These are phyloP conservation scores for Trematosphaeria pertusa DNA, from an alignment of 2,329 filamentous ascomycete genomes.

Conservation along the genomic window DNA sequence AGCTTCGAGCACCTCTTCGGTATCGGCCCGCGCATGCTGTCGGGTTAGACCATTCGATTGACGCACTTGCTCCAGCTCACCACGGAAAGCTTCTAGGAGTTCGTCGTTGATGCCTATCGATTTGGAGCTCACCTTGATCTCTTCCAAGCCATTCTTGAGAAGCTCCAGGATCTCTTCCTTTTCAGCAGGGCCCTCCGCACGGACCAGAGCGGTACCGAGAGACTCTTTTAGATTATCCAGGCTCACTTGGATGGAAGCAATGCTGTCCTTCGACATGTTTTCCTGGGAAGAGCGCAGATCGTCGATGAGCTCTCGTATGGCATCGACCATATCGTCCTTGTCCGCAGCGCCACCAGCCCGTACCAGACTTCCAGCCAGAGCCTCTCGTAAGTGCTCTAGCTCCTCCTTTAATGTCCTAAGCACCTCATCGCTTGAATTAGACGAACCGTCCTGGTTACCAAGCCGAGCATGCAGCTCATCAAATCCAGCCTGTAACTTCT, in stretches of 20 bases:
- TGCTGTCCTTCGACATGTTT: conserved; percentile 49
- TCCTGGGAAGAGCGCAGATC: conserved; percentile 52
- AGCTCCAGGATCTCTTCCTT: conserved; percentile 53
- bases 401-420: conserved; percentile 63
- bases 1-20: conserved; percentile 58
- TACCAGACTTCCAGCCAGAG: conserved; percentile 60
- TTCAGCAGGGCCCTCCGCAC: conserved; percentile 38
- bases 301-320: conserved; percentile 61
- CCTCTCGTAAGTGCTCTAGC: conserved; percentile 67
- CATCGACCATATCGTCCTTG: conserved; percentile 74
- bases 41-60: conserved; percentile 50
- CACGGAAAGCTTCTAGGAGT: conserved; percentile 59
- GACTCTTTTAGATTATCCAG: conserved; percentile 53
- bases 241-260: conserved; percentile 53
- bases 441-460: conserved; percentile 37
- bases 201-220: conserved; percentile 51
- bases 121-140: conserved; percentile 40
- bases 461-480: conserved; percentile 57
- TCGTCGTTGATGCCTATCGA: conserved; percentile 54
- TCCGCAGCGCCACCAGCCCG: conserved; percentile 55
- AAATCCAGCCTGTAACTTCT: conserved; percentile 62
- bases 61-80: conserved; percentile 58
- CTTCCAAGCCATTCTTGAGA: conserved; percentile 46
- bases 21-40: conserved; percentile 50
- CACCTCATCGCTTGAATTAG: conserved; percentile 52